These are phyloP conservation scores for Aureobasidium zeae DNA, from an alignment of 2,329 filamentous ascomycete genomes.

Conservation along the genomic window DNA sequence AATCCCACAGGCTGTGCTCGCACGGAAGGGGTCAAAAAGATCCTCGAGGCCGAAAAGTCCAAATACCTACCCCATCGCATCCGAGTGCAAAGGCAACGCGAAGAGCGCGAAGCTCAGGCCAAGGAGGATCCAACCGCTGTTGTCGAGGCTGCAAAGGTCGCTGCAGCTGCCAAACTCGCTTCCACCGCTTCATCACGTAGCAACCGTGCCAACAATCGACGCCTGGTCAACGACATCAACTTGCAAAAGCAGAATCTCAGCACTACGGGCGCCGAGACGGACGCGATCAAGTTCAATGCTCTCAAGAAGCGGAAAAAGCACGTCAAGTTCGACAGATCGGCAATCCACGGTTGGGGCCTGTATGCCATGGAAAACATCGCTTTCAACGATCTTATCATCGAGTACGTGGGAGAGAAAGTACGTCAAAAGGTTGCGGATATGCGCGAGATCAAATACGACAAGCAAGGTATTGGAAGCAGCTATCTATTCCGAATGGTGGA, in stretches of 20 bases:
- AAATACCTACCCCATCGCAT: constrained; percentile 97
- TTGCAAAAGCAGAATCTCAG: constrained; percentile 72
- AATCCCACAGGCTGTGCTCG: constrained; percentile 79
- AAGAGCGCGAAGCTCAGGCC: constrained; percentile 76
- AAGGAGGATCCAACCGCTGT: constrained; percentile 56
- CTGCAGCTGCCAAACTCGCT: constrained; percentile 61
- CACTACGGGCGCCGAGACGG: constrained; percentile 63
- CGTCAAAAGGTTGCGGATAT: constrained; percentile 96
- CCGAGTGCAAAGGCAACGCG: constrained; percentile 82
- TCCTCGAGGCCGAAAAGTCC: constrained; percentile 93
- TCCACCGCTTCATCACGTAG: constrained; percentile 86
- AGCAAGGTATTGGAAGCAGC: constrained; percentile 92
- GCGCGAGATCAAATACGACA: constrained; percentile 81
- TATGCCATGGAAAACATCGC: constrained; percentile 97
- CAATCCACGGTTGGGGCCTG: constrained; percentile 97
- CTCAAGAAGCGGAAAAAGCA: constrained; percentile 99
- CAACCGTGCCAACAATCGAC: constrained; percentile 90
- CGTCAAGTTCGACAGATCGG: constrained; percentile 92
- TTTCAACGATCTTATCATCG: constrained; percentile 98
- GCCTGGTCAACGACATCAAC: constrained; percentile 88
- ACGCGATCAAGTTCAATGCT: constrained; percentile 94
- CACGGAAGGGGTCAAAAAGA: constrained; percentile 90
- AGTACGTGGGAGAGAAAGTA: constrained; percentile 97
- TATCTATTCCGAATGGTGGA: constrained; percentile 98
- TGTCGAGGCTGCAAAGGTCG: constrained; percentile 61